These are phyloP conservation scores for Suillus alpinus DNA, from an alignment of 768 basidiomycete genomes.

Conservation along the genomic window DNA sequence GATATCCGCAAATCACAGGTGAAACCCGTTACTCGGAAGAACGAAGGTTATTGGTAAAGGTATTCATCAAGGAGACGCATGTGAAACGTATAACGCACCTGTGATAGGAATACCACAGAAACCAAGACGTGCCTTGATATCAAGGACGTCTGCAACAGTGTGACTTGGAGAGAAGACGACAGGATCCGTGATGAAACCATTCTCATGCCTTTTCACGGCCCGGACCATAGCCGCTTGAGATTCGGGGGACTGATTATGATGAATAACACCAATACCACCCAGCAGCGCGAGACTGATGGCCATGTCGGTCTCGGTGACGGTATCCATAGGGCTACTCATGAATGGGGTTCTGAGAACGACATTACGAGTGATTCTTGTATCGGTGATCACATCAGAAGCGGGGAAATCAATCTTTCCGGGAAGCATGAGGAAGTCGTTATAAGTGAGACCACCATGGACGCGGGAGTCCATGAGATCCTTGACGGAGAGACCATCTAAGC, in stretches of 20 bases:
- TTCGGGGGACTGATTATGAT: slow-evolving; percentile 86
- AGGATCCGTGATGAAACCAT: slow-evolving; percentile 96
- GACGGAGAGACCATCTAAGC: slow-evolving; percentile 80
- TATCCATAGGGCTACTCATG: slow-evolving; percentile 99
- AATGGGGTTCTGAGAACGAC: slow-evolving; percentile 93
- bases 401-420: slow-evolving; percentile 96
- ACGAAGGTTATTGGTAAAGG: slow-evolving; percentile 72
- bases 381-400: slow-evolving; percentile 73
- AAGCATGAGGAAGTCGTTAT: slow-evolving; percentile 94
- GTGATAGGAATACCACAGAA: slow-evolving; percentile 98
- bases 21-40: slow-evolving; percentile 77
- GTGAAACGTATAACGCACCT: slow-evolving; percentile 53
- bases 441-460: slow-evolving; percentile 89
- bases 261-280: slow-evolving; percentile 97
- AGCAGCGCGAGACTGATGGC: slow-evolving; percentile 91
- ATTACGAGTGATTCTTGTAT: slow-evolving; percentile 87
- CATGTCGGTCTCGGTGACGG: slow-evolving; percentile 95
- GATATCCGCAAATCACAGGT: slow-evolving; percentile 74
- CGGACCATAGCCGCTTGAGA: slow-evolving; percentile 96
- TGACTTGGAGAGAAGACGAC: slow-evolving; percentile 80
- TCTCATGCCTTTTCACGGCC: slow-evolving; percentile 97
- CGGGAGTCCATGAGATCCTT: slow-evolving; percentile 85
- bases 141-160: slow-evolving; percentile 83
- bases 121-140: slow-evolving; percentile 87
- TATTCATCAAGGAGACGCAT: slow-evolving; percentile 39